Base-by-base conservation (phyloP, 108 stramenopile species). In the Schizochytrium sp. region DNA sequence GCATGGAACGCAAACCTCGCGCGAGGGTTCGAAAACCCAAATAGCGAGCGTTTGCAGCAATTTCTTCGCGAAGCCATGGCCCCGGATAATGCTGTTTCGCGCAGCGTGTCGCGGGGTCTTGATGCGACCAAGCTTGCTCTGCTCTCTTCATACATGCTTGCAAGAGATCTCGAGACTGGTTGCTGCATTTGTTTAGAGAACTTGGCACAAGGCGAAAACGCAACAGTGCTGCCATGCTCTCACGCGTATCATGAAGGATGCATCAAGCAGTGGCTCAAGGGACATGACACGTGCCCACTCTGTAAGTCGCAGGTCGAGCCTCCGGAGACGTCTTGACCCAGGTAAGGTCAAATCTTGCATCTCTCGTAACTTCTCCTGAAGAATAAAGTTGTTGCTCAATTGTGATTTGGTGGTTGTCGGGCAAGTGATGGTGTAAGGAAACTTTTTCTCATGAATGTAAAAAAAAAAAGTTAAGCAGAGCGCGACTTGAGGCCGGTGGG, bases 131-230 rank as follows among this genome's bases (percentile, higher is more conserved):
- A 83, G 51, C 51, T 83, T 6, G 6, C 18, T 1, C 48, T 53
- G 18, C 76, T 83, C 12, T 83, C 76, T 19, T 83, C 76, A 45
- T 83, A 83, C 23, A 28, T 16, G 10, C 48, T 83, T 12, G 10
- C 51, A 18, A 8, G 25, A 18, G 51, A 10, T 16, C 48, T 47
- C 19, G 76, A 83, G 14, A 83, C 76, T 12, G 45, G 48, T 0
- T 83, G 76, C 23, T 83, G 76, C 28, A 83, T 83, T 83, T 83
- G 76, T 28, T 45, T 83, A 6, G 76, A 83, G 25, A 28, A 83
- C 51, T 2, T 83, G 19, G 76, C 19, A 6, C 43, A 53, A 12
- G 76, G 76, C 48, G 25, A 83, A 8, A 12, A 21, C 16, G 45
- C 51, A 1, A 83, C 76, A n/a, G 51, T 83, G 19, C 76, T 83